phyloP scores from a whole-genome alignment of 371 early-diverging fungal genomes.

The Mucor mucedo region DNA sequence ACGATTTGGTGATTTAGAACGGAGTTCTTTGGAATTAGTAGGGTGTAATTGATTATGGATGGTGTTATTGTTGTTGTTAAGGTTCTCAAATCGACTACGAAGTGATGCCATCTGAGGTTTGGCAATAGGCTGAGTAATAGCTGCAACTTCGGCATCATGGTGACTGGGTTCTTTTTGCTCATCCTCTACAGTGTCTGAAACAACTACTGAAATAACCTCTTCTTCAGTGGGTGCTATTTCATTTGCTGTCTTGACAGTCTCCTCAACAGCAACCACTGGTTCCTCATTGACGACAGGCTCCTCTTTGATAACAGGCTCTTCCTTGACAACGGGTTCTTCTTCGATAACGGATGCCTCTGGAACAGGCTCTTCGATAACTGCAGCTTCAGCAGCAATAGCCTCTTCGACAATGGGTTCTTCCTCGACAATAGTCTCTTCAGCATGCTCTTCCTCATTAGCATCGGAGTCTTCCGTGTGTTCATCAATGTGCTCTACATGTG shows the following conservation, averaged over 20 bases:
- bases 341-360: neutral
- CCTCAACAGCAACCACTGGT: neutral
- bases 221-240: neutral
- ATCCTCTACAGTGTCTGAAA: neutral
- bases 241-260: neutral
- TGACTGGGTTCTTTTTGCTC: conserved; percentile 9
- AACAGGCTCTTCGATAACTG: neutral
- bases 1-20: conserved; percentile 45
- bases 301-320: neutral
- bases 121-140: conserved; percentile 21
- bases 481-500: neutral
- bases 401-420: no score
- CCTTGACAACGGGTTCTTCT: neutral
- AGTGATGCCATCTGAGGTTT: conserved; percentile 42
- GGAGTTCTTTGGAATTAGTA: conserved; percentile 29
- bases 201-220: neutral
- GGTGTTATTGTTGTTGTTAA: conserved; percentile 12
- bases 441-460: neutral
- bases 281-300: neutral
- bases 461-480: conserved; percentile 7
- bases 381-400: no score
- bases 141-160: conserved; percentile 36
- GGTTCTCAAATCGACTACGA: conserved; percentile 40
- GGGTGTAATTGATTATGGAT: conserved; percentile 18
- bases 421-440: no score